Percentiles rank a stretch among this genome's conserved stretches.
Evolutionary conservation across 805 yeast species (phyloP).

Genomic region (Ogataea neopini): DNA sequence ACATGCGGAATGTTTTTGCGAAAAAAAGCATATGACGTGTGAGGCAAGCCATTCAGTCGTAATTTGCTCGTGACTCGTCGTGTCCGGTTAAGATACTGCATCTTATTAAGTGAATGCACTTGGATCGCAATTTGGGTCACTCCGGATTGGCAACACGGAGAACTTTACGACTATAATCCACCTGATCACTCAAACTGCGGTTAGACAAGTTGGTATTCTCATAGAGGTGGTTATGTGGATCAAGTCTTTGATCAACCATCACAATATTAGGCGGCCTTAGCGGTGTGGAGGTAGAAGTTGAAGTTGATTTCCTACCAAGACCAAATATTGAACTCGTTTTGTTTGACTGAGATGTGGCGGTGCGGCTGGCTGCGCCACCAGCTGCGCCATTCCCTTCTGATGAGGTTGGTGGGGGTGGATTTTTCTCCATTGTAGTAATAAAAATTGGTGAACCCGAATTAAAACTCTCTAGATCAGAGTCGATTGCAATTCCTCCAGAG

Average conservation of each 20-base stretch:
- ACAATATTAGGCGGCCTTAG: constrained; percentile 15
- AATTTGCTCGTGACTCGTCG: too few species aligned
- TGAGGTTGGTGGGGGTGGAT: constrained; percentile 1
- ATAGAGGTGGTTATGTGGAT: constrained; percentile 55
- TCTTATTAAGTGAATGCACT: too few species aligned
- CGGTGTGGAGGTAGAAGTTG: constrained; percentile 6
- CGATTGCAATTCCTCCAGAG: constrained; percentile 13
- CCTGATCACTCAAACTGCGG: constrained; percentile 52
- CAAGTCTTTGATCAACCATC: constrained; percentile 60
- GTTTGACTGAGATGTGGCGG: neutral
- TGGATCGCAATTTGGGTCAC: too few species aligned
- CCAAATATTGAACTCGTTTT: constrained; percentile 8
- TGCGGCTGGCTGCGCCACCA: neutral
- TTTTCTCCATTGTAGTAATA: constrained; percentile 11
- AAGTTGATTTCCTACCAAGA: constrained; percentile 12
- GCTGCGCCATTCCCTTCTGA: neutral
- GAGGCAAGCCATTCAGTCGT: too few species aligned
- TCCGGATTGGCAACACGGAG: constrained; percentile 52
- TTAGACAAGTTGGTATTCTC: constrained; percentile 46
- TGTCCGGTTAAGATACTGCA: too few species aligned
- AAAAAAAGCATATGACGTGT: too few species aligned
- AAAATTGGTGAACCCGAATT: constrained; percentile 22
- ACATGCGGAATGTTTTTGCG: neutral
- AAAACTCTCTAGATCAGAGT: constrained; percentile 26
- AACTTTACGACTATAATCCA: constrained; percentile 58